phyloP scores from a whole-genome alignment of 139 green algal genomes.

The Asterochloris sp. region DNA sequence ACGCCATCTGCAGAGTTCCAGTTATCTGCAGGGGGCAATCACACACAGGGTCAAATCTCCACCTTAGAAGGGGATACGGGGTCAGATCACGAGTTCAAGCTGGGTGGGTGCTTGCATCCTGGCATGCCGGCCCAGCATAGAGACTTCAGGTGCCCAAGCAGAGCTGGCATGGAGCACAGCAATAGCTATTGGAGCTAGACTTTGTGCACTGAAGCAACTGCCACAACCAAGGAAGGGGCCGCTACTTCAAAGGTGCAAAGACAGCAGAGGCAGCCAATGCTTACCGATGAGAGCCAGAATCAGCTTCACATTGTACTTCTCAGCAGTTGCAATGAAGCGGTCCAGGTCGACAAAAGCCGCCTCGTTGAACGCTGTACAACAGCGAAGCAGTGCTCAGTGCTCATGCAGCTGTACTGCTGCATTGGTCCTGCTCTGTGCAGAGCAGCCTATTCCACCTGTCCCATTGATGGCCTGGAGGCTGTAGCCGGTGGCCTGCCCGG shows the following conservation, averaged over 20 bases:
- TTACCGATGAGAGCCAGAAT: conserved; percentile 67
- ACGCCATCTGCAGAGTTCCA: conserved; percentile 1
- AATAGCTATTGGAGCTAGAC: background rate
- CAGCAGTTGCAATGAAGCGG: conserved; percentile 55
- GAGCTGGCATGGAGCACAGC: background rate
- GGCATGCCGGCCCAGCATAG: background rate
- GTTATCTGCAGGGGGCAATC: background rate
- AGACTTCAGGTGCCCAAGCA: too few species aligned
- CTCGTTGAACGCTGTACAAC: conserved; percentile 23
- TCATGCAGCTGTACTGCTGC: too few species aligned
- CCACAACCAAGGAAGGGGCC: too few species aligned
- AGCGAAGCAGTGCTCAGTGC: too few species aligned
- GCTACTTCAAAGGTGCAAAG: background rate
- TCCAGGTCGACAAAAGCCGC: conserved; percentile 59
- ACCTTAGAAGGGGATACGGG: too few species aligned
- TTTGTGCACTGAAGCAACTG: too few species aligned
- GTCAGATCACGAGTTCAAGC: too few species aligned
- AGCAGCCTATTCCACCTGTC: too few species aligned
- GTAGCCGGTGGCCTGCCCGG: too few species aligned
- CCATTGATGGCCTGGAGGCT: too few species aligned
- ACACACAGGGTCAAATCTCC: too few species aligned
- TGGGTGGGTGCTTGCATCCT: background rate
- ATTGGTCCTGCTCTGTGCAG: too few species aligned
- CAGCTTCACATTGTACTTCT: conserved; percentile 41
- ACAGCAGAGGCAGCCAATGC: conserved; percentile 29